Evolutionary conservation across 257 asterid species (phyloP), one percentile per base, ranked within the genome.

Genomic region (Cruciata laevipes): DNA sequence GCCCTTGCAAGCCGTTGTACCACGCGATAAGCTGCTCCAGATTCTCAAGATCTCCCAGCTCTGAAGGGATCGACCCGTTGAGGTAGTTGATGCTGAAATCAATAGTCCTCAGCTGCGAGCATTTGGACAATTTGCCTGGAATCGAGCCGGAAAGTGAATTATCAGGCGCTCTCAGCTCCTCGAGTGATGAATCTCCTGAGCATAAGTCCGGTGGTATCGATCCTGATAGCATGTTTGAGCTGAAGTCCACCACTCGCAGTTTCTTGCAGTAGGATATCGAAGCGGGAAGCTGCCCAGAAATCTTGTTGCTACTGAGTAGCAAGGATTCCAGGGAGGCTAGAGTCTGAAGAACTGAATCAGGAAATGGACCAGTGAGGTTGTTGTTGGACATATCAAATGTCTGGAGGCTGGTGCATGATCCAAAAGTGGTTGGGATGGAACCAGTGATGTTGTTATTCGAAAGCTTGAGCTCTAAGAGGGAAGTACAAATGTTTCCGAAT

Each of bases 21-120:
- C 98, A 93, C 0, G 97, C 97, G 4, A 93, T 89, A 20, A 93
- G 74, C 82, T 90, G 97, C 80, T 90, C 97, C 13, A 93, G 85
- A 67, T 90, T 89, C 69, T 75, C 84, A 0, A 93, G 94, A 49
- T 81, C 80, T 27, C 95, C 98, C 0, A 93, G 66, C 24, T 93
- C 98, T 0, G 75, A 65, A 0, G 97, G 98, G 53, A 93, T 85
- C 2, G 97, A 83, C 27, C 97, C 96, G 57, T 86, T 93, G 72
- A 93, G 74, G 67, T 89, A 85, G 63, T 93, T 93, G 56, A 93
- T 71, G 80, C 98, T 93, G 80, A 93, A 86, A 69, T 93, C 98
- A n/a, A 93, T 71, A 38, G 84, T 84, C 69, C 76, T 93, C 0
- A 93, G 81, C 83, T 79, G 83, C 0, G 88, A 67, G 68, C 98